phyloP scores from a whole-genome alignment of 2,329 filamentous ascomycete genomes.

The Pseudocercospora musae region DNA sequence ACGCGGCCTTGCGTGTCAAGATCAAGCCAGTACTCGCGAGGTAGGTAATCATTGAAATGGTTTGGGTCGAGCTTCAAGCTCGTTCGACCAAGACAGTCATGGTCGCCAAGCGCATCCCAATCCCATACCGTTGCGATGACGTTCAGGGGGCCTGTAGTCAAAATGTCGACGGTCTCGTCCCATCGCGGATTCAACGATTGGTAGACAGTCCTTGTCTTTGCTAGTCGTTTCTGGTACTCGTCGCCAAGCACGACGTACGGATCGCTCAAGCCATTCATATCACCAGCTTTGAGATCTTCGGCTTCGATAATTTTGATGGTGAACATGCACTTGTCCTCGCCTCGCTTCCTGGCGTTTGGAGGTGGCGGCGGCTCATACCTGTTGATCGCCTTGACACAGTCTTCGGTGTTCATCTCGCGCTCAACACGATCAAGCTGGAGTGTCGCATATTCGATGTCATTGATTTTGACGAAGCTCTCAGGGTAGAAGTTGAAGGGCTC shows the following conservation, averaged over 20 bases:
- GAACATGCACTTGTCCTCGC: constrained; percentile 85
- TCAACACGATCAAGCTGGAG: constrained; percentile 89
- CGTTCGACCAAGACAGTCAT: constrained; percentile 96
- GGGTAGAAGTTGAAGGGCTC: constrained; percentile 97
- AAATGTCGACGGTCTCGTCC: constrained; percentile 97
- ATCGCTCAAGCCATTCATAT: constrained; percentile 89
- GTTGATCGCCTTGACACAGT: constrained; percentile 77
- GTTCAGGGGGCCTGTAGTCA: constrained; percentile 84
- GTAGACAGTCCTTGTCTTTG: constrained; percentile 90
- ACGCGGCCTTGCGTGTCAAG: constrained; percentile 91
- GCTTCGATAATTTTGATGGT: constrained; percentile 98
- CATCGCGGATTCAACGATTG: constrained; percentile 88
- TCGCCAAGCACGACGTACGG: constrained; percentile 96
- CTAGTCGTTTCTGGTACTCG: constrained; percentile 93
- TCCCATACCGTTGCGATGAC: constrained; percentile 98
- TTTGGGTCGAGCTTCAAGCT: constrained; percentile 96
- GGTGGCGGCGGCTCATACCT: constrained; percentile 68
- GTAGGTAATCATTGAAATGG: constrained; percentile 93
- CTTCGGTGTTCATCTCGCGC: constrained; percentile 84
- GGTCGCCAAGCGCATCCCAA: constrained; percentile 93
- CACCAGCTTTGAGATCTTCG: constrained; percentile 96
- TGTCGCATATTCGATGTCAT: constrained; percentile 95
- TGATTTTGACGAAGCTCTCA: constrained; percentile 94
- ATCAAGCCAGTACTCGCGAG: constrained; percentile 95
- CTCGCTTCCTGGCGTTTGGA: constrained; percentile 58